Evolutionary conservation across 2,329 filamentous ascomycete genomes (phyloP), one percentile per base, ranked within the genome.

Genomic region (Sporothrix humicola): DNA sequence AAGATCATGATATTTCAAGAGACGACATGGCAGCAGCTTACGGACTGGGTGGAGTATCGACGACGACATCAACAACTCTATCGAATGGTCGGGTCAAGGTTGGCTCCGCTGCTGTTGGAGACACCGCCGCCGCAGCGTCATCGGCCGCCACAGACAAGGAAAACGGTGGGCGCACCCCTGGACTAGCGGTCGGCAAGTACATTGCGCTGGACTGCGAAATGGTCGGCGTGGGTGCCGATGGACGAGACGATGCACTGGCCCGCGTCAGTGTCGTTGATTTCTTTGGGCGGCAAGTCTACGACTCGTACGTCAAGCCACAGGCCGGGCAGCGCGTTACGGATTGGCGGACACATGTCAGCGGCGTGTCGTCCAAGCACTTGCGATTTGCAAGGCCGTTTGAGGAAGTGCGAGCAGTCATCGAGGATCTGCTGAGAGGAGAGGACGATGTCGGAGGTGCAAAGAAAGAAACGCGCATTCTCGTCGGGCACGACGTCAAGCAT

Each of bases 201-300:
- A 84, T 99, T 58, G 92, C 93, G 23, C 89, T 99, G 65, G 96
- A 99, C 84, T 99, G 96, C 82, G 96, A 99, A 83, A 99, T 99
- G 96, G 96, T 99, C 37, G 96, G 95, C 66, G 89, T 97, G 13
- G 93, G 92, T 0, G 88, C 89, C 0, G 89, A 89, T 69, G 88
- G 89, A 26, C 86, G 91, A 76, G 88, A 90, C 79, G 94, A 93
- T 50, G 90, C 90, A 0, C 88, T 99, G 61, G 96, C 96, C 0
- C 89, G 96, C 65, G 93, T 95, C 72, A 97, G 93, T 79, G 85
- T 97, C 17, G 95, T 98, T 77, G 97, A 98, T 82, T 99, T 95
- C 82, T 94, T 98, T 80, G 95, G 95, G 20, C 89, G 92, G 42
- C 94, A 97, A 81, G 85, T 99, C 63, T 98, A 98, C 86, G 96